Evolutionary conservation across 2,329 filamentous ascomycete genomes (phyloP).

Genomic region (Hymenotorrendiella dingleyae): DNA sequence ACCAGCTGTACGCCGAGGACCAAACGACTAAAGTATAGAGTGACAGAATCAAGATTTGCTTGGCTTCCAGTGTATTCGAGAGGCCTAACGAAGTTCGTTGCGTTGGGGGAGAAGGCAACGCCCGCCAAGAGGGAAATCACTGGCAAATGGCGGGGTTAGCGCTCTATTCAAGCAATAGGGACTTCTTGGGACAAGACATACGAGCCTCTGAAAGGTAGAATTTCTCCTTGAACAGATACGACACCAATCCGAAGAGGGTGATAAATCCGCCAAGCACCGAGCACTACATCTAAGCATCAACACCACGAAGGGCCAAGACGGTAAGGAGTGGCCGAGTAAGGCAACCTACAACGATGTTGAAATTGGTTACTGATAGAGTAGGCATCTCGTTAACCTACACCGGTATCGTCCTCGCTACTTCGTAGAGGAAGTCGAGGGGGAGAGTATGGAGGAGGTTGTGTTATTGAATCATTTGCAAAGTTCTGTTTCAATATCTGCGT

Average conservation of each 20-base stretch:
- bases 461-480: conserved; percentile 41
- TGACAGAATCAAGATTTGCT: conserved; percentile 62
- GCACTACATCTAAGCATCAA: conserved; percentile 13
- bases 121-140: conserved; percentile 81
- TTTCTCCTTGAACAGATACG: conserved; percentile 81
- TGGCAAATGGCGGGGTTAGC: conserved; percentile 31
- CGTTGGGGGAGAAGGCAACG: conserved; percentile 71
- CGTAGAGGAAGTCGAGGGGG: conserved; percentile 29
- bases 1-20: conserved; percentile 89
- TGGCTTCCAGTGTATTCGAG: conserved; percentile 63
- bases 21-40: conserved; percentile 76
- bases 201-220: conserved; percentile 88
- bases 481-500: not conserved
- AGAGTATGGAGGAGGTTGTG: conserved; percentile 29
- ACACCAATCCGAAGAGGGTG: conserved; percentile 83
- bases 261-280: conserved; percentile 81
- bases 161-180: not conserved
- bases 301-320: not conserved
- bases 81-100: conserved; percentile 68
- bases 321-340: not conserved
- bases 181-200: conserved; percentile 39
- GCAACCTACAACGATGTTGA: conserved; percentile 40
- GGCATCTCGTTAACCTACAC: conserved; percentile 39
- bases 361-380: conserved; percentile 43
- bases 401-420: conserved; percentile 35